These are phyloP conservation scores for Diplodia seriata DNA, from an alignment of 2,329 filamentous ascomycete species.

Conservation along the genomic window DNA sequence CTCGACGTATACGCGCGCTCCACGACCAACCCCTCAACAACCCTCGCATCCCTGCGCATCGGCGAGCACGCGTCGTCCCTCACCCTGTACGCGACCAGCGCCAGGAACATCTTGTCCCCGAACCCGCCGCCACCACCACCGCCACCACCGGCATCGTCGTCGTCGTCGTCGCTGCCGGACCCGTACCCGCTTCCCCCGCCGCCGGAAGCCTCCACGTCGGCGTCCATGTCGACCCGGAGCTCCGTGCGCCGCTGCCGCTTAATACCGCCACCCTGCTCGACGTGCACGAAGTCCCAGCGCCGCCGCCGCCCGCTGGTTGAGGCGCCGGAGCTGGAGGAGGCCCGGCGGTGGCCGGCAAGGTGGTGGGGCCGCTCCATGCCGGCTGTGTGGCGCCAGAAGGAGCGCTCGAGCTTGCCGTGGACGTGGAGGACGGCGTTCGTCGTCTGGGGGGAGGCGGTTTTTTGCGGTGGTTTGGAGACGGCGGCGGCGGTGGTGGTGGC, in stretches of 20 bases:
- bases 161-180: background rate
- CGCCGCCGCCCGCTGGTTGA: background rate
- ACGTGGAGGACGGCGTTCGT: constrained; percentile 3
- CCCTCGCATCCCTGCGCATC: background rate
- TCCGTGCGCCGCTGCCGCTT: background rate
- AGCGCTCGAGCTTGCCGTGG: constrained; percentile 3
- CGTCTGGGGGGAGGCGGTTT: no score
- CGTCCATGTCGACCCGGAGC: background rate
- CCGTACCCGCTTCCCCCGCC: background rate
- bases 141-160: no score
- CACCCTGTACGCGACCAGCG: background rate
- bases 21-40: background rate
- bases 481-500: no score
- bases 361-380: background rate
- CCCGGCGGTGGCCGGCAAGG: no score
- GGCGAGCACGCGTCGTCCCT: no score
- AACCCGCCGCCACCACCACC: background rate
- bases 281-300: background rate
- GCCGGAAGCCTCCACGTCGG: background rate
- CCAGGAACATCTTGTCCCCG: background rate
- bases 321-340: no score
- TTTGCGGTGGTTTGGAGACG: no score
- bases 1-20: constrained; percentile 2
- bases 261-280: background rate
- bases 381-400: background rate